Evolutionary conservation across 352 stramenopile genomes (phyloP), one percentile per base, ranked within the genome.

Genomic region (Phytophthora crassamura): DNA sequence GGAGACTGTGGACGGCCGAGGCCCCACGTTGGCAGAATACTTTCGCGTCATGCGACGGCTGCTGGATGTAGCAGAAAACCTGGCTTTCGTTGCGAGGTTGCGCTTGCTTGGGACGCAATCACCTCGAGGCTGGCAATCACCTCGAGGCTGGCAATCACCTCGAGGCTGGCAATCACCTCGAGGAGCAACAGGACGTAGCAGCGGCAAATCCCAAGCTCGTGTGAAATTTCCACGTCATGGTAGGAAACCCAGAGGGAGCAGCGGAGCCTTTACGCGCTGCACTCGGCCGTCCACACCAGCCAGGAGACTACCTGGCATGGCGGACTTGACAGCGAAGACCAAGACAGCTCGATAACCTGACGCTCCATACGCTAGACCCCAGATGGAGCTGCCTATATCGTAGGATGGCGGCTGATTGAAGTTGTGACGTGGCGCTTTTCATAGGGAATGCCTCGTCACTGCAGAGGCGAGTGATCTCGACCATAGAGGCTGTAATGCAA

Each of bases 401-500:
- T 25, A 4, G 2, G 22, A 25, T 25, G 3, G 22, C 22, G 22
- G 22, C 22, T 25, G 22, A 3, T 3, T 25, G 22, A 25, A 25
- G 22, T 25, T 25, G 22, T 25, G 22, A 25, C n/a, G n/a, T n/a
- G n/a, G n/a, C 22, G 22, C 22, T 25, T 25, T 25, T 25, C 22
- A 25, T 25, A 1, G 22, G 22, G 22, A 25, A 25, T 25, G 40
- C 16, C 40, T 46, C 40, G 40, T 46, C 40, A 59, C 36, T 59
- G 36, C 25, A 36, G 51, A 58, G 36, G 20, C 22, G 22, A 20
- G 20, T 32, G 5, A 49, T 30, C 55, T 22, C 25, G 40, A 28
- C 48, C 48, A 58, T 59, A 66, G 58, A 66, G 47, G 16, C 48
- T 66, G 58, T 48, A 67, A 67, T 60, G 40, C 59, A 67, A 67